Conservation (phyloP, 129 eudicot species). For the Solidago caesia region DNA sequence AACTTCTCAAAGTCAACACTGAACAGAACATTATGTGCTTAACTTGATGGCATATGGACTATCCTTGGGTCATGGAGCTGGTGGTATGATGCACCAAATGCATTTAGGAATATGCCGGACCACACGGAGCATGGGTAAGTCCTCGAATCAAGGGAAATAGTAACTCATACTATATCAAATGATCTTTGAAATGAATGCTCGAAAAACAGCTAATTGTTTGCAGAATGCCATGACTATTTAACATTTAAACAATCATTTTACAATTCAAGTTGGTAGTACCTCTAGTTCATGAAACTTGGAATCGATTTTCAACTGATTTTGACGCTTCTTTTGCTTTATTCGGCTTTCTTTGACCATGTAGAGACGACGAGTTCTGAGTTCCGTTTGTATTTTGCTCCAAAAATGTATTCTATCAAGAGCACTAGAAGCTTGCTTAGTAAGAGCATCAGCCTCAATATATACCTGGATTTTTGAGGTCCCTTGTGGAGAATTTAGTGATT, state of each 20-base stretch:
- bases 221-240: background rate
- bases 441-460: conserved; percentile 32
- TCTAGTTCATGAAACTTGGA: conserved; percentile 59
- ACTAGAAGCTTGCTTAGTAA: conserved; percentile 37
- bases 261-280: conserved; percentile 31
- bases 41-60: conserved; percentile 3
- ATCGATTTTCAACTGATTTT: conserved; percentile 49
- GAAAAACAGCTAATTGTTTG: background rate
- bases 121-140: conserved; percentile 18
- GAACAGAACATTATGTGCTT: conserved; percentile 1
- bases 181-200: conserved; percentile 17
- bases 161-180: conserved; percentile 4
- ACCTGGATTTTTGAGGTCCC: conserved; percentile 40
- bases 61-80: conserved; percentile 13
- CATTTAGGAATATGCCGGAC: conserved; percentile 17
- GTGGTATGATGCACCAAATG: conserved; percentile 10
- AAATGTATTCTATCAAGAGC: conserved; percentile 45
- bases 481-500: conserved; percentile 31
- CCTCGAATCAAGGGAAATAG: conserved; percentile 18
- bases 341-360: conserved; percentile 49
- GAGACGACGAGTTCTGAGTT: conserved; percentile 48
- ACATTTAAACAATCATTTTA: background rate
- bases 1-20: conserved; percentile 11
- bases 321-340: conserved; percentile 42
- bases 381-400: conserved; percentile 55